Percentiles rank a stretch among this genome's conserved stretches.
These are phyloP conservation scores for Tetratostichococcus sp. DNA, from an alignment of 139 green algal genomes.

Conservation along the genomic window DNA sequence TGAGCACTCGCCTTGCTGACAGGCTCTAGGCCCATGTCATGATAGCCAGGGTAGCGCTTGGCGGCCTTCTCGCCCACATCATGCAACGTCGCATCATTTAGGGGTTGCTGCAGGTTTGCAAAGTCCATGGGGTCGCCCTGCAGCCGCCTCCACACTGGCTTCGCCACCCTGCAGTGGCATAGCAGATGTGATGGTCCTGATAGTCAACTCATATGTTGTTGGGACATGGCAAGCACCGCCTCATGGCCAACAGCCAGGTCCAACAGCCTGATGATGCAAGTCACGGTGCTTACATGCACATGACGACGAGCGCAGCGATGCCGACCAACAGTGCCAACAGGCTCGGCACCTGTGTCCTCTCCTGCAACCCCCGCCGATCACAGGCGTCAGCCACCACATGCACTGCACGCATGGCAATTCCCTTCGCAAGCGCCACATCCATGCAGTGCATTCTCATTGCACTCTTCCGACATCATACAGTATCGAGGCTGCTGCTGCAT, in stretches of 20 bases:
- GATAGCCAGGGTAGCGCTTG: not conserved
- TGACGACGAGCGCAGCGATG: not conserved
- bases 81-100: not conserved
- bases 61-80: not conserved
- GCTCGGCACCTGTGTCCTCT: no score
- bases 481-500: no score
- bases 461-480: no score
- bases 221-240: no score
- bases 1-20: not conserved
- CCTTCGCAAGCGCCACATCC: no score
- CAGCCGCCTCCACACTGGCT: not conserved
- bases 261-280: not conserved
- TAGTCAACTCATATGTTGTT: no score
- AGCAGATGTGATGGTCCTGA: no score
- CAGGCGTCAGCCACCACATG: not conserved
- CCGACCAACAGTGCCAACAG: not conserved
- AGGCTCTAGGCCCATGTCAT: not conserved
- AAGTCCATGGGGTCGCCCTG: not conserved
- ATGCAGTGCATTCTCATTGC: no score
- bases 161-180: no score
- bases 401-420: no score
- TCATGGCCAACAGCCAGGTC: no score
- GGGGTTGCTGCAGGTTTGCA: not conserved
- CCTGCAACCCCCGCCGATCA: no score
- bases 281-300: not conserved